phyloP scores from a whole-genome alignment of 176 grass and related monocot genomes.

The Tillandsia fasciculata region DNA sequence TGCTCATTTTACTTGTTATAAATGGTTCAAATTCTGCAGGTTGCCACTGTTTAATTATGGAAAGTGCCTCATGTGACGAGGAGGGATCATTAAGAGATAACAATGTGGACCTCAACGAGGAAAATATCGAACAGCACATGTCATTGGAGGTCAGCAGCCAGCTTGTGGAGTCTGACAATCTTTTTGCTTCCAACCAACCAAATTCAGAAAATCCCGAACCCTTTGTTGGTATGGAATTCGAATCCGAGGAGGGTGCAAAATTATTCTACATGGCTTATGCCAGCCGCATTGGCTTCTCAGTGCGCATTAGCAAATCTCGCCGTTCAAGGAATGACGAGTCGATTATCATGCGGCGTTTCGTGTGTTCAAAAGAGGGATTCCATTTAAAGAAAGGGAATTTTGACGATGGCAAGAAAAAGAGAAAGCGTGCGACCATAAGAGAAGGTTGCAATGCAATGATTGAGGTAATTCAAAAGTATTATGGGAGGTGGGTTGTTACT shows the following conservation, averaged over 20 bases:
- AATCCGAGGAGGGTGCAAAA: constrained; percentile 60
- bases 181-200: constrained; percentile 10
- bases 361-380: constrained; percentile 68
- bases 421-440: constrained; percentile 46
- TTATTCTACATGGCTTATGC: constrained; percentile 61
- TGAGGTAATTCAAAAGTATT: constrained; percentile 61
- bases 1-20: background rate
- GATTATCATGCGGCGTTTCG: constrained; percentile 59
- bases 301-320: constrained; percentile 61
- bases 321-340: constrained; percentile 61
- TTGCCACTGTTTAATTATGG: constrained; percentile 27
- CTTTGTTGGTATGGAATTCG: constrained; percentile 65
- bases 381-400: constrained; percentile 44
- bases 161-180: constrained; percentile 21
- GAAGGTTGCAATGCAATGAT: constrained; percentile 67
- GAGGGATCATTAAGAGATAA: constrained; percentile 39
- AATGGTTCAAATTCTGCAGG: constrained; percentile 4
- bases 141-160: constrained; percentile 30
- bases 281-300: constrained; percentile 49
- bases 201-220: constrained; percentile 40
- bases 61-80: constrained; percentile 40
- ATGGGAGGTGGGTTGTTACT: constrained; percentile 60
- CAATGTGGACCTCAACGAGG: constrained; percentile 47
- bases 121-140: constrained; percentile 32
- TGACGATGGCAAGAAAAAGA: constrained; percentile 61